Evolutionary conservation across 768 basidiomycete genomes (phyloP).

Genomic region (Leccinum olivaceopallidum): DNA sequence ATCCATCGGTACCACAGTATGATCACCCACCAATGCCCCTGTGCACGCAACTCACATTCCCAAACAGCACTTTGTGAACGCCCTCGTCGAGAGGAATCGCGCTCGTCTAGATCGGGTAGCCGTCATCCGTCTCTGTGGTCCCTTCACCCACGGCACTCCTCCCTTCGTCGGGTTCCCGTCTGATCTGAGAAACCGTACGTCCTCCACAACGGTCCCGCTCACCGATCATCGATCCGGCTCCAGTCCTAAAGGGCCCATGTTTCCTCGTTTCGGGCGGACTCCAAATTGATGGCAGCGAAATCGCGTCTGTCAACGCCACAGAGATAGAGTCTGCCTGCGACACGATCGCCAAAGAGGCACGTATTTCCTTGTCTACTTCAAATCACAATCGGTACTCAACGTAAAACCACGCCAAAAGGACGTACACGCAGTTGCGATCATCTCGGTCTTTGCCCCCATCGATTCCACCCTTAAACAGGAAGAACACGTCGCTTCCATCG

Average conservation of each 20-base stretch:
- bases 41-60: neutral
- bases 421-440: constrained; percentile 41
- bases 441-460: constrained; percentile 50
- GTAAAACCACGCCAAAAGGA: constrained; percentile 13
- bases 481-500: constrained; percentile 43
- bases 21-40: neutral
- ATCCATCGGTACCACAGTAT: constrained; percentile 62
- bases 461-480: constrained; percentile 48
- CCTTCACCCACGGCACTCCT: constrained; percentile 58
- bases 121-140: constrained; percentile 61
- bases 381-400: constrained; percentile 4
- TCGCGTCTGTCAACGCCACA: constrained; percentile 40
- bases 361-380: constrained; percentile 4
- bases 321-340: constrained; percentile 47
- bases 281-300: constrained; percentile 51
- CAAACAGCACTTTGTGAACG: constrained; percentile 53
- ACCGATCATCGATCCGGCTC: constrained; percentile 1
- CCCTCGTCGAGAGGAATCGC: constrained; percentile 57
- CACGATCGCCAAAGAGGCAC: constrained; percentile 35
- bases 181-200: constrained; percentile 32
- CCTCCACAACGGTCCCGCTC: constrained; percentile 8
- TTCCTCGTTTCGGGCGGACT: constrained; percentile 40
- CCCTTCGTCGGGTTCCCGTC: constrained; percentile 54
- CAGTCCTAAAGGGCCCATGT: constrained; percentile 31
- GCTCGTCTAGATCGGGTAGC: constrained; percentile 58